phyloP scores from a whole-genome alignment of 2,329 filamentous ascomycete genomes.

The Chaetomium sp. region DNA sequence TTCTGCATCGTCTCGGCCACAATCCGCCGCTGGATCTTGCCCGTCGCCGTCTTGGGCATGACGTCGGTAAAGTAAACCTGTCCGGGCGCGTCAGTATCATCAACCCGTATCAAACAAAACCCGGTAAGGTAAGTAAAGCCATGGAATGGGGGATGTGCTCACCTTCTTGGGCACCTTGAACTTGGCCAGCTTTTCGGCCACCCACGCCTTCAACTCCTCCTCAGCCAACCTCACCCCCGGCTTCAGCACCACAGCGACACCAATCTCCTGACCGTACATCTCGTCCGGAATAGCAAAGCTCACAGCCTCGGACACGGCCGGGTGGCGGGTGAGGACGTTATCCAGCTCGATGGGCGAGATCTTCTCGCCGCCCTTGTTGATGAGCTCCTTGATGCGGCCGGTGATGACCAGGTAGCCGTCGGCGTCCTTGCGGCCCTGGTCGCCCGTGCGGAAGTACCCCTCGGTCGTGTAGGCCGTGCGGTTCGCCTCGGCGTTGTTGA shows the following conservation, averaged over 20 bases:
- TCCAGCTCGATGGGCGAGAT: conserved; percentile 87
- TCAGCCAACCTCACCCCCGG: conserved; percentile 57
- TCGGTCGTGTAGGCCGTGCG: conserved; percentile 69
- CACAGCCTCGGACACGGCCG: conserved; percentile 74
- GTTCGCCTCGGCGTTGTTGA: conserved; percentile 81
- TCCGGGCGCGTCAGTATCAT: conserved; percentile 13
- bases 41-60: conserved; percentile 92
- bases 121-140: background rate
- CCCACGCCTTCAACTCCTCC: conserved; percentile 67
- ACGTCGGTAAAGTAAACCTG: conserved; percentile 74
- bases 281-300: conserved; percentile 83
- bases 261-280: conserved; percentile 81
- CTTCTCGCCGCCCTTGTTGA: conserved; percentile 89
- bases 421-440: conserved; percentile 78
- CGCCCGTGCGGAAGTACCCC: conserved; percentile 87
- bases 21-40: conserved; percentile 82
- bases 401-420: conserved; percentile 86
- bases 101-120: background rate
- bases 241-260: conserved; percentile 74
- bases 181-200: conserved; percentile 70
- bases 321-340: conserved; percentile 75
- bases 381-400: conserved; percentile 89
- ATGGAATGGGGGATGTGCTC: conserved; percentile 36
- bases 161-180: conserved; percentile 87
- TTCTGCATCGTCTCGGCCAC: conserved; percentile 86